These are phyloP conservation scores for Debaryomyces subglobosus DNA, from an alignment of 1,139 yeast species.

Conservation along the genomic window DNA sequence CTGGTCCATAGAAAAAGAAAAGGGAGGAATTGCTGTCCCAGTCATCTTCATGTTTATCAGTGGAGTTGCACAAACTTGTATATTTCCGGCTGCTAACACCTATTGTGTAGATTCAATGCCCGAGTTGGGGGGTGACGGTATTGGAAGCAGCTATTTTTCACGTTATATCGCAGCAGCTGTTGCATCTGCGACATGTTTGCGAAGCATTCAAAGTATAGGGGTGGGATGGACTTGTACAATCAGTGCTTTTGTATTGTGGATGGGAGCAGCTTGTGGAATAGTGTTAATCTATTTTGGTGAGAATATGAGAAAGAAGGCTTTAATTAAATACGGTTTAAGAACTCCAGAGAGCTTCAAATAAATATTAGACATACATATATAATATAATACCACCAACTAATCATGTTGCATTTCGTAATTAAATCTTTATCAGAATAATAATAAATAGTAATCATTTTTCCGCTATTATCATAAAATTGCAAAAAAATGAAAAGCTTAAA, in stretches of 20 bases:
- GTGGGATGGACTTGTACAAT: constrained; percentile 56
- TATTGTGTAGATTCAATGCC: constrained; percentile 62
- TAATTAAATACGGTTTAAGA: constrained; percentile 16
- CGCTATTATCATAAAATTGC: neutral
- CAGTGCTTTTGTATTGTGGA: constrained; percentile 35
- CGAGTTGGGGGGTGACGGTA: constrained; percentile 53
- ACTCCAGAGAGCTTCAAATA: constrained; percentile 4
- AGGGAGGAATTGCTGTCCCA: constrained; percentile 59
- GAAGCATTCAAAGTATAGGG: constrained; percentile 48
- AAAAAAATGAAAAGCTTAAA: neutral
- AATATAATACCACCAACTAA: neutral
- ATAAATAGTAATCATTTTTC: neutral
- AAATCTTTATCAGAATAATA: no score
- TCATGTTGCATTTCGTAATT: no score
- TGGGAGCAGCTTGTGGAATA: constrained; percentile 19
- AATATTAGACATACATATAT: neutral
- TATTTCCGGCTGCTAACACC: constrained; percentile 54
- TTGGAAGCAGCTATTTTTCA: constrained; percentile 53
- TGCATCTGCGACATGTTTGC: constrained; percentile 50
- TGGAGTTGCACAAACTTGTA: constrained; percentile 52
- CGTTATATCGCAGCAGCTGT: constrained; percentile 54
- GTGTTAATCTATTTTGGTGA: constrained; percentile 24
- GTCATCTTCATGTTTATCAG: constrained; percentile 48
- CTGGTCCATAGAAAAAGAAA: constrained; percentile 49
- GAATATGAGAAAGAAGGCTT: constrained; percentile 21